Base-by-base conservation (phyloP, 2,329 filamentous ascomycete genomes). In the Pestalotiopsis sp. region DNA sequence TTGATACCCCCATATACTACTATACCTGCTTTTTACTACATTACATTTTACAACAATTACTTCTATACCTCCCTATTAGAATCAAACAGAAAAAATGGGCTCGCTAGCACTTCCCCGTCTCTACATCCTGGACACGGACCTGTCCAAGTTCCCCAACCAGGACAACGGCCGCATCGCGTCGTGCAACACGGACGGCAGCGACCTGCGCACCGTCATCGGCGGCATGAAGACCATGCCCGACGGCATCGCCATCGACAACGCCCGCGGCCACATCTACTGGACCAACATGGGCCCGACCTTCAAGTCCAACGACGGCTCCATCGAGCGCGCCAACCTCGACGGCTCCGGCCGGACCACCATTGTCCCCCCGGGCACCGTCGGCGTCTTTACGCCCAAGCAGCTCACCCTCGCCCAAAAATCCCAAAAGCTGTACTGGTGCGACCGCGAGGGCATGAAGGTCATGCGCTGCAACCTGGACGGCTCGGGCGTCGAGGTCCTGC, bases 301-400 rank as follows among this genome's bases (percentile, higher is more conserved):
- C 25, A 71, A 74, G 2, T 69, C 74, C n/a, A 76, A 82, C 68
- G 61, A 65, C 61, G 81, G 81, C 9, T 76, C 77, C 2, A 73
- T 83, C n/a, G 75, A 76, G 69, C 78, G 77, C 1, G 74, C 78
- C 9, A 77, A 77, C 14, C 70, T 84, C 11, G 81, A 84, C 59
- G 84, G 85, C 6, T 76, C 68, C 6, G 74, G 83, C 56, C 68
- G 83, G 4, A 69, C 72, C 7, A 79, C 77, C 5, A 68, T 86
- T 2, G 73, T 86, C 1, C 72, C 77, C 0, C 38, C 66, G 0
- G 83, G 84, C 2, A 66, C 69, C 0, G 61, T 68, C 38, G 68
- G 68, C 61, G 74, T 81, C 0, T 78, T 84, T 68, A 86, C 85
- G 0, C 75, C 75, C 4, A 76, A 74, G 67, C 74, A 77, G 59